A percentile compares a stretch with the other conserved stretches of the same genome.
phyloP scores from a whole-genome alignment of 169 alveolate genomes.

The Besnoitia besnoiti region DNA sequence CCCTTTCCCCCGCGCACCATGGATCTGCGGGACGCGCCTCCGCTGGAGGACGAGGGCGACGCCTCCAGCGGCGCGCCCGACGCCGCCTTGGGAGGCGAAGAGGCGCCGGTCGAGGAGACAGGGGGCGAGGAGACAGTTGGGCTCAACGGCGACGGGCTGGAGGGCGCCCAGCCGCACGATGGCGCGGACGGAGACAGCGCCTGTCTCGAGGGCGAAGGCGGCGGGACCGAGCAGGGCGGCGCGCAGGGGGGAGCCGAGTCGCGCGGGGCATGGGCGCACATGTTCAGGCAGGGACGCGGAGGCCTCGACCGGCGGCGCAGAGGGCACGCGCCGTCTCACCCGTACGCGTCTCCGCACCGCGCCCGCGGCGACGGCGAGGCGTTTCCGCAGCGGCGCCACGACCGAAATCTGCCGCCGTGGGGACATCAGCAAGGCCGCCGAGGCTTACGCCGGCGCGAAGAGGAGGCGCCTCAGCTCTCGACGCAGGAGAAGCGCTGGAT shows the following conservation, averaged over 20 bases:
- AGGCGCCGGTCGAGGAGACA: background rate
- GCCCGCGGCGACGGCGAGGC: background rate
- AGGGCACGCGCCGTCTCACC: background rate
- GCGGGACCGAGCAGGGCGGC: background rate
- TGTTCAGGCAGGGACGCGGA: background rate
- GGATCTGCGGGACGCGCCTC: background rate
- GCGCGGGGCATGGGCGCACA: background rate
- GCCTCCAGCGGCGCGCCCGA: background rate
- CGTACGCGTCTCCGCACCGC: background rate
- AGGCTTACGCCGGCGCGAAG: background rate
- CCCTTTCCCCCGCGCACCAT: background rate
- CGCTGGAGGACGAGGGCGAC: background rate
- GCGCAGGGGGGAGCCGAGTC: background rate
- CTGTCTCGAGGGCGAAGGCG: too few species aligned
- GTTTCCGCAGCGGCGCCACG: background rate
- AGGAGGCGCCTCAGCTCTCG: background rate
- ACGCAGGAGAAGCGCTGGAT: conserved; percentile 1
- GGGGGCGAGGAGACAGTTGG: background rate
- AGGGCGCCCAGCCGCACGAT: background rate
- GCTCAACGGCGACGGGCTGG: background rate
- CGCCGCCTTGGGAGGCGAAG: background rate
- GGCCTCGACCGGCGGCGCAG: background rate
- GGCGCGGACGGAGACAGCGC: background rate
- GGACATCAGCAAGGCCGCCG: background rate
- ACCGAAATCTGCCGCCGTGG: background rate